Conservation (phyloP, 768 basidiomycete species). For the Pisolithus marmoratus region DNA sequence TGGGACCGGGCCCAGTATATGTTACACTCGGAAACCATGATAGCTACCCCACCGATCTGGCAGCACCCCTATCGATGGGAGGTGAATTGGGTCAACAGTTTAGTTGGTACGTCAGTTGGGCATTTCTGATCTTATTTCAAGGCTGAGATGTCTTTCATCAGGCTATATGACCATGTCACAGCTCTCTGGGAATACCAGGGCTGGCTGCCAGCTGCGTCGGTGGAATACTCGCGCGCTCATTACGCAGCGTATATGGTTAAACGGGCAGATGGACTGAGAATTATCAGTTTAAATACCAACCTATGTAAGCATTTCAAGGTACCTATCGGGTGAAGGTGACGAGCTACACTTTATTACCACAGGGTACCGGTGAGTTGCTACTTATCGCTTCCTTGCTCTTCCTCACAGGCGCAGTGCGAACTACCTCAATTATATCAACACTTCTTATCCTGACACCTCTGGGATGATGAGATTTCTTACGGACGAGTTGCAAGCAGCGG, state of each 20-base stretch:
- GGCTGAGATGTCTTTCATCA: slow-evolving; percentile 14
- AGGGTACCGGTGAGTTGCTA: slow-evolving; percentile 28
- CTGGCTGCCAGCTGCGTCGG: slow-evolving; percentile 59
- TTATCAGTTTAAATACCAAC: slow-evolving; percentile 75
- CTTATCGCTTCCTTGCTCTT: slow-evolving; percentile 5
- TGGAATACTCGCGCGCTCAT: slow-evolving; percentile 55
- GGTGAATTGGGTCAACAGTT: slow-evolving; percentile 53
- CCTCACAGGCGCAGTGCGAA: slow-evolving; percentile 42
- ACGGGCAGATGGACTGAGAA: slow-evolving; percentile 57
- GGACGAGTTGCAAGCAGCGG: slow-evolving; percentile 71
- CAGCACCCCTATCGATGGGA: slow-evolving; percentile 54
- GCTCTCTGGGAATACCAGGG: slow-evolving; percentile 63
- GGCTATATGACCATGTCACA: slow-evolving; percentile 77
- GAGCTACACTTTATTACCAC: not conserved
- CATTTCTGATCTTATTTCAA: not conserved
- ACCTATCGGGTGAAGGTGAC: not conserved
- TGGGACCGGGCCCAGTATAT: slow-evolving; percentile 69
- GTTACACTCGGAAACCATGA: slow-evolving; percentile 77
- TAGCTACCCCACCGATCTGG: slow-evolving; percentile 52
- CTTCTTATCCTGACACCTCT: slow-evolving; percentile 61
- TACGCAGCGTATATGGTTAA: slow-evolving; percentile 71
- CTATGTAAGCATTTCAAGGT: slow-evolving; percentile 45
- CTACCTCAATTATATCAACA: slow-evolving; percentile 73
- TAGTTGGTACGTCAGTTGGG: slow-evolving; percentile 43
- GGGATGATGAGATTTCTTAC: slow-evolving; percentile 77